Percentiles rank a stretch among this genome's conserved stretches.
phyloP scores from a whole-genome alignment of 208 protist species.

The Leishmania tropica region DNA sequence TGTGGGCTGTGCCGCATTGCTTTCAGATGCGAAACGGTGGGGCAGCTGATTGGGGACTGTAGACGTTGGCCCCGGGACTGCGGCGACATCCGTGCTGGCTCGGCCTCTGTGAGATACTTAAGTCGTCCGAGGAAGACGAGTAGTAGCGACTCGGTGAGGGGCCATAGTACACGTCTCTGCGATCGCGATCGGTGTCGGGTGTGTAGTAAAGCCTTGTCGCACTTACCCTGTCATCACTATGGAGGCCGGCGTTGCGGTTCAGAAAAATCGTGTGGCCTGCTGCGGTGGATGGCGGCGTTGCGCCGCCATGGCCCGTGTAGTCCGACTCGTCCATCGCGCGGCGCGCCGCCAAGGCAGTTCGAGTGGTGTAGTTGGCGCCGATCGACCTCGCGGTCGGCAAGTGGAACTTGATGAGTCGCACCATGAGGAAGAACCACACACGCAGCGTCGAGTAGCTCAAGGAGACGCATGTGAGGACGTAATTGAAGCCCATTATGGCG shows the following conservation, averaged over 20 bases:
- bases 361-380: conserved; percentile 20
- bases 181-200: not conserved
- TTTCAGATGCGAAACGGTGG: not conserved
- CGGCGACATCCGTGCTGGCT: not conserved
- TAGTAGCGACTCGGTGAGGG: not conserved
- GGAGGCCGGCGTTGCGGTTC: conserved; percentile 15
- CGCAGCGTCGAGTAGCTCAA: conserved; percentile 74
- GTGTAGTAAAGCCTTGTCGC: conserved; percentile 12
- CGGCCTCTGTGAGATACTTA: not conserved
- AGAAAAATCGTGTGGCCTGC: conserved; percentile 26
- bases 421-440: conserved; percentile 86
- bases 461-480: conserved; percentile 75
- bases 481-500: conserved; percentile 71
- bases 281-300: not conserved
- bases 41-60: not conserved
- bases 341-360: not conserved
- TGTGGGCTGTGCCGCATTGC: not conserved
- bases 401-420: conserved; percentile 78
- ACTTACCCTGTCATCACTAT: conserved; percentile 14
- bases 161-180: conserved; percentile 15
- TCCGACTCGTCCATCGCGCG: conserved; percentile 16
- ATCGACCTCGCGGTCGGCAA: conserved; percentile 16
- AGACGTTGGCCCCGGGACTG: not conserved
- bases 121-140: not conserved
- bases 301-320: conserved; percentile 10